Conservation (phyloP, 2,329 filamentous ascomycete species). For the Penicillium oxalicum region DNA sequence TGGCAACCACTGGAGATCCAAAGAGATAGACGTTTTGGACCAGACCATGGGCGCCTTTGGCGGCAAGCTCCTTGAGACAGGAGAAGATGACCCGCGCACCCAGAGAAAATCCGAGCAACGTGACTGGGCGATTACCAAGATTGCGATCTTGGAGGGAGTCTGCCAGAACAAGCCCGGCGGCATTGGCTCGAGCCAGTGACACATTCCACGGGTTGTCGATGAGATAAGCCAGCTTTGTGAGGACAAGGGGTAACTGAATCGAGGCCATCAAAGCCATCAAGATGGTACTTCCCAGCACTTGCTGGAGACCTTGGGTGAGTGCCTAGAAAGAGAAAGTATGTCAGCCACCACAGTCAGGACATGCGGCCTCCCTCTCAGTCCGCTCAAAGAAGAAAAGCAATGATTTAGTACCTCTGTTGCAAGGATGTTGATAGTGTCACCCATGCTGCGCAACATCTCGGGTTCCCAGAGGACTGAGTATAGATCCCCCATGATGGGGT, state of each 20-base stretch:
- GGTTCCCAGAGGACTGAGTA: conserved; percentile 98
- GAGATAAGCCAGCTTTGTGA: conserved; percentile 90
- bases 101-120: conserved; percentile 88
- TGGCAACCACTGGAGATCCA: conserved; percentile 84
- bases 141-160: conserved; percentile 91
- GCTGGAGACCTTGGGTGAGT: conserved; percentile 90
- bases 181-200: conserved; percentile 83
- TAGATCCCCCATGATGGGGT: conserved; percentile 95
- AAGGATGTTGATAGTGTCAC: conserved; percentile 96
- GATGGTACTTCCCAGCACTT: conserved; percentile 86
- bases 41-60: conserved; percentile 75
- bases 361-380: no score
- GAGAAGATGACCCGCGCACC: conserved; percentile 89
- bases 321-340: conserved; percentile 53
- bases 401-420: conserved; percentile 70
- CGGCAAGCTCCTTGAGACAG: conserved; percentile 78
- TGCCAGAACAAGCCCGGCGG: conserved; percentile 84
- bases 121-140: conserved; percentile 83
- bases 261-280: conserved; percentile 86
- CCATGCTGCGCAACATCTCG: conserved; percentile 96
- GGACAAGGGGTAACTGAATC: conserved; percentile 80
- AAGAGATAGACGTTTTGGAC: conserved; percentile 95
- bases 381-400: no score
- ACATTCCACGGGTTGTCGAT: conserved; percentile 99
- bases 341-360: neutral